Evolutionary conservation across 1,284 basidiomycete genomes (phyloP), one percentile per base, ranked within the genome.

Genomic region (Kwoniella shivajii): DNA sequence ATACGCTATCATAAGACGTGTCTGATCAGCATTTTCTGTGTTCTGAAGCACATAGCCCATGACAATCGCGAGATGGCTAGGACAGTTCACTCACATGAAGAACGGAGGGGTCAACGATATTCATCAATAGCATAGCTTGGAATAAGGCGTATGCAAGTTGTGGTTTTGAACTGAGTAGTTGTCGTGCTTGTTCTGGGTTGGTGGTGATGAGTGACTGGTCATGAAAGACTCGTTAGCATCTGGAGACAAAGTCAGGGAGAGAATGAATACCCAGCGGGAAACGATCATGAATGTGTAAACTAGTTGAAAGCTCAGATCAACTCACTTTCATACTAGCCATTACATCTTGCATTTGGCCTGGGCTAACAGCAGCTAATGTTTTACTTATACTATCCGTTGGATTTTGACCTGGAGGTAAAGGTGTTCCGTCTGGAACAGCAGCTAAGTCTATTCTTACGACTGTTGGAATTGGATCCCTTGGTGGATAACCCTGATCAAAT

Each of bases 81-180:
- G 20, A 84, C 82, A 26, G 82, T 82, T 62, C 36, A 71, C 82
- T 69, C 66, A 86, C 85, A 70, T 87, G 82, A 2, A 98, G 82
- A 49, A 97, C 86, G 2, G 85, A 84, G 1, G 89, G 85, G 66
- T 98, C 94, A 45, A 99, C 91, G 24, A 99, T 91, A 72, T 95
- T 92, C 83, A 96, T 91, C 57, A 97, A 82, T 5, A 99, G 81
- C 71, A 99, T 85, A 0, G 92, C 90, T 79, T 98, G 95, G 81
- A 99, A 98, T 18, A 99, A 83, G 0, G 95, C 95, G 73, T 98
- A 99, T 2, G 92, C 88, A 16, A 97, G 83, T 78, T 99, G 95
- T 14, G 96, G 95, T 68, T 97, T 88, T 7, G 85, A 81, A 9
- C 86, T 80, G 31, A 99, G 84, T 33, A 99, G 80, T 4, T 84